Base-by-base conservation (phyloP, 176 grass and related monocot species). In the Carex scoparia region DNA sequence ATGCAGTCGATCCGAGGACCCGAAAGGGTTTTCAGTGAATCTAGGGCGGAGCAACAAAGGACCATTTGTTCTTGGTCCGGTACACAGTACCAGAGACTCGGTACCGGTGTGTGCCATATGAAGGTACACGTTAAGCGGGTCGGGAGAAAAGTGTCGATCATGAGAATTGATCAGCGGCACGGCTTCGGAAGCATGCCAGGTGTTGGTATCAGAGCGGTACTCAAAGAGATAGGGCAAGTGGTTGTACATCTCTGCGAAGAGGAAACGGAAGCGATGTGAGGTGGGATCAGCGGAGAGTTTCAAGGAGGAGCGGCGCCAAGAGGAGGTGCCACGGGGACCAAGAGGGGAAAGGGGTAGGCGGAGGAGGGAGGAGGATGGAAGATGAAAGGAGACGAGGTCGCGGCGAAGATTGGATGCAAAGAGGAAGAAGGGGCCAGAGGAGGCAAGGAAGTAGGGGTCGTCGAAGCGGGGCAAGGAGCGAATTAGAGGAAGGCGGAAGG, bases 361-460 rank as follows among this genome's bases (percentile, higher is more conserved):
- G 1, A 87, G 85, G 10, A 92, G 84, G 2, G 88, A 58, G 10
- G 88, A 91, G 4, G 91, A 84, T 3, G 93, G 87, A 35, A 98
- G 85, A 84, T 98, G 88, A 56, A 92, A 87, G 3, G 89, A 90
- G 0, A 98, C 87, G 42, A 98, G 93, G 81, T 95, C 96, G 11
- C 90, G 93, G 28, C 89, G 87, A n/a, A 90, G 88, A 80, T 98
- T 98, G 61, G 96, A 94, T 7, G 91, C 93, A 85, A 98, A 98
- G 2, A 98, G 91, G 84, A 98, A 98, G 65, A 92, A 89, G 70
- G 84, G 89, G 0, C 89, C 96, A 0, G 96, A 98, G 15, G 96
- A 93, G 31, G 93, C 93, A 1, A 98, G 91, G 81, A 98, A 95
- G 85, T 92, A 98, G 28, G 93, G 93, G 84, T 98, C 96, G 65